Base-by-base conservation (phyloP, 129 eudicot species). In the Arctium lappa region DNA sequence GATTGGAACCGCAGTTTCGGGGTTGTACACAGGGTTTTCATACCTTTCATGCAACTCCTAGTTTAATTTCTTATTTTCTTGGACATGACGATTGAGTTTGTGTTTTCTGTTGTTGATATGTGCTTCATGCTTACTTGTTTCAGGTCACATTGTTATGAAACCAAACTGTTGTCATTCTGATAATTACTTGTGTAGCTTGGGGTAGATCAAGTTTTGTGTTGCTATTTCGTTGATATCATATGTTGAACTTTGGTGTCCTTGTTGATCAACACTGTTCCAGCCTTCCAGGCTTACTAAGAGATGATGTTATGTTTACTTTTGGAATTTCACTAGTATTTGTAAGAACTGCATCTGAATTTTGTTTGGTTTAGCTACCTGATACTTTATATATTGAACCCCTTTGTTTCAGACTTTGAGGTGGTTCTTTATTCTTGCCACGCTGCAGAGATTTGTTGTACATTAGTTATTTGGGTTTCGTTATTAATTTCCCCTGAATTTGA, bases 171-270 rank as follows among this genome's bases (percentile, higher is more conserved):
- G 22, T 1, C 12, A 70, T 46, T 32, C 32, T 3, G 2, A 32
- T 69, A 3, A 32, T 79, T 15, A 66, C 83, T 12, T 79, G 83
- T 70, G 72, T 80, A 10, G 66, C 76, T 69, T 32, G 76, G 33
- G 33, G 22, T 80, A 66, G 69, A 22, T 66, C 33, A 27, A 66
- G 11, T 66, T 48, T 71, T 44, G 38, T 22, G 29, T 32, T 80
- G 56, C 13, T 80, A 66, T 7, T 27, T 8, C 5, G 6, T 18
- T 66, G 12, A 29, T 29, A 27, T 18, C 71, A 18, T 27, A 7
- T 66, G 71, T 27, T 8, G 8, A 18, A 60, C 7, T 32, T n/a
- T n/a, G 27, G 36, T 70, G 16, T 34, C 10, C 18, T 42, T 80
- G 53, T 74, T 80, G 77, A 80, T 50, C 39, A 79, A 56, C 27